Evolutionary conservation across 495 filamentous ascomycete species (phyloP).

Genomic region (Bacidia gigantensis): DNA sequence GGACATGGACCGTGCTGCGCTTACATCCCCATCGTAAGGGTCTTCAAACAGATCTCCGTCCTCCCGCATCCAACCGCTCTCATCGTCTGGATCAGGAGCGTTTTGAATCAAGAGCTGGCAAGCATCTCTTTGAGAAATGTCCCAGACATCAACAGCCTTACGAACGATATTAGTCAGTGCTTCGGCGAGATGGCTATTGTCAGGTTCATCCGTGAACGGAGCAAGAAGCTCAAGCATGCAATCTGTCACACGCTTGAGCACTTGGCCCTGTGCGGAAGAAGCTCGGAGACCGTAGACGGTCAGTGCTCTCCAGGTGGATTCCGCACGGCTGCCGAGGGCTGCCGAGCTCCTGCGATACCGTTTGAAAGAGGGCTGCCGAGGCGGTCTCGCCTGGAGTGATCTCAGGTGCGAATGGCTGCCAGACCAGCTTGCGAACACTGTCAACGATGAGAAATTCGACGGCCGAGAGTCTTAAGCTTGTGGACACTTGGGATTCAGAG

Average conservation of each 20-base stretch:
- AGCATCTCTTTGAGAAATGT: slow-evolving; percentile 2
- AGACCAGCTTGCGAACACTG: slow-evolving; percentile 1
- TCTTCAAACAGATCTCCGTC: slow-evolving; percentile 2
- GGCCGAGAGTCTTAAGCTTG: slow-evolving; percentile 2
- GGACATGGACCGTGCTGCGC: slow-evolving; percentile 1
- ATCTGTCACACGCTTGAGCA: slow-evolving; percentile 3
- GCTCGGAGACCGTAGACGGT: slow-evolving; percentile 2
- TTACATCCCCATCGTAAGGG: slow-evolving; percentile 1
- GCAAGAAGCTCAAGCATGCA: slow-evolving; percentile 1
- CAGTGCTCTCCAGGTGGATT: slow-evolving; percentile 2
- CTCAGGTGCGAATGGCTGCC: slow-evolving; percentile 2
- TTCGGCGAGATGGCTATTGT: slow-evolving; percentile 3
- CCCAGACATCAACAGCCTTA: slow-evolving; percentile 2
- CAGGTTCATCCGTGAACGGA: slow-evolving; percentile 2
- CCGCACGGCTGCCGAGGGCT: slow-evolving; percentile 1
- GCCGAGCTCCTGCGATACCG: slow-evolving; percentile 1
- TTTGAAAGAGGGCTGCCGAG: slow-evolving; percentile 1
- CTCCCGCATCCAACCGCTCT: slow-evolving; percentile 1
- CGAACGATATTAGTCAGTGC: slow-evolving; percentile 2
- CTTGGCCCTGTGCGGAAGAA: slow-evolving; percentile 1
- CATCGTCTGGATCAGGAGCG: slow-evolving; percentile 1
- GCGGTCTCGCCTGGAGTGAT: background rate
- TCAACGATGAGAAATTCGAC: slow-evolving; percentile 2
- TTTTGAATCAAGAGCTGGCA: slow-evolving; percentile 3
- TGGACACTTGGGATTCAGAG: slow-evolving; percentile 1